Conservation (phyloP, 1,284 basidiomycete species). For the Takashimella tepidaria region DNA sequence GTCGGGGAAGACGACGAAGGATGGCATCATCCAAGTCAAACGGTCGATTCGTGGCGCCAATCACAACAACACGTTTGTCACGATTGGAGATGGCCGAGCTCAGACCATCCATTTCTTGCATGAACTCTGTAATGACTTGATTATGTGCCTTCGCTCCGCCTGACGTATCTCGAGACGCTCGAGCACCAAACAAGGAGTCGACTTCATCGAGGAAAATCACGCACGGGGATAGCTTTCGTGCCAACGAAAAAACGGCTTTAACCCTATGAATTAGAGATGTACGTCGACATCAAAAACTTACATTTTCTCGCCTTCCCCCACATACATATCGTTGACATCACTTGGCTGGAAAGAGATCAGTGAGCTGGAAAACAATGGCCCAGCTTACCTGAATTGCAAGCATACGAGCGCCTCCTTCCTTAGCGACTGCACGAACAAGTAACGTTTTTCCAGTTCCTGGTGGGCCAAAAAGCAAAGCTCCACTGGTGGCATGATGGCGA, state of each 20-base stretch:
- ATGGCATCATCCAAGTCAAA: conserved; percentile 54
- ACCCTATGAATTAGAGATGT: conserved; percentile 48
- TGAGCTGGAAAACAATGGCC: conserved; percentile 3
- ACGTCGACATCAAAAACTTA: conserved; percentile 14
- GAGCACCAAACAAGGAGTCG: conserved; percentile 86
- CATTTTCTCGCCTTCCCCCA: conserved; percentile 92
- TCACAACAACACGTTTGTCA: conserved; percentile 81
- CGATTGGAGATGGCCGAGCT: conserved; percentile 58
- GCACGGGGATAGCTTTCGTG: conserved; percentile 79
- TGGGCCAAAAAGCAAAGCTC: conserved; percentile 83
- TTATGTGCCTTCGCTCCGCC: conserved; percentile 72
- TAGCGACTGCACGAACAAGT: conserved; percentile 82
- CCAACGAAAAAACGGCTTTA: conserved; percentile 81
- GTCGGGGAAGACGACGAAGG: conserved; percentile 71
- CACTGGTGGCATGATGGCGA: conserved; percentile 81
- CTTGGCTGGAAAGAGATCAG: conserved; percentile 46
- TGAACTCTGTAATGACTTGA: conserved; percentile 64
- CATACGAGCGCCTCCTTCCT: conserved; percentile 86
- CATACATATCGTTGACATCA: conserved; percentile 57
- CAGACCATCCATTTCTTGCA: conserved; percentile 98
- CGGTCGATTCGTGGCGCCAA: conserved; percentile 83
- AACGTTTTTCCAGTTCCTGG: conserved; percentile 87
- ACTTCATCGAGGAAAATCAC: conserved; percentile 96
- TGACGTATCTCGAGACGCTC: conserved; percentile 73
- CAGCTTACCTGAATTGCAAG: conserved; percentile 56